Conservation (phyloP, 805 yeast genomes). For the Schwanniomyces yamadae region DNA sequence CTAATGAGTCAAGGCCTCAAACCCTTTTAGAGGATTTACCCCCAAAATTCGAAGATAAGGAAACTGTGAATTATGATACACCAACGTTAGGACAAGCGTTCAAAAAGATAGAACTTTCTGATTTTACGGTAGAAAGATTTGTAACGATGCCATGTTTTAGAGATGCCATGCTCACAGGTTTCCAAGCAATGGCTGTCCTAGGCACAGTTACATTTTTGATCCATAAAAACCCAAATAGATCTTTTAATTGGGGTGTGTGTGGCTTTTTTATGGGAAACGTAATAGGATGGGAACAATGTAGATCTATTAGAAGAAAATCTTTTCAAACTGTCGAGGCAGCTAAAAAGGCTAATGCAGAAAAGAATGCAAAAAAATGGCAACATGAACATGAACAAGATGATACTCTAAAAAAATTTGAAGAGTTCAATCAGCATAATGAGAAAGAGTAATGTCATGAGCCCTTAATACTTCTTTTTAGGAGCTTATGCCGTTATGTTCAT, state of each 20-base stretch:
- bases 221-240: conserved; percentile 58
- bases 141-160: conserved; percentile 73
- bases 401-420: conserved; percentile 25
- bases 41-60: conserved; percentile 46
- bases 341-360: conserved; percentile 45
- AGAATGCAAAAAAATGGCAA: conserved; percentile 30
- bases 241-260: conserved; percentile 80
- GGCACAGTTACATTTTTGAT: conserved; percentile 66
- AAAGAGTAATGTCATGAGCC: no score
- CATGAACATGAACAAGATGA: conserved; percentile 19
- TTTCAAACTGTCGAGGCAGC: conserved; percentile 70
- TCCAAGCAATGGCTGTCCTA: conserved; percentile 67
- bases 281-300: conserved; percentile 92
- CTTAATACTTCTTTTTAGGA: no score
- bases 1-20: conserved; percentile 17
- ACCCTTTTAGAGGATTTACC: conserved; percentile 51
- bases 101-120: conserved; percentile 42
- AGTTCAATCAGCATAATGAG: conserved; percentile 13
- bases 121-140: conserved; percentile 52
- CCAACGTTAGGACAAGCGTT: conserved; percentile 36
- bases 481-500: no score
- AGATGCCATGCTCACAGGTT: conserved; percentile 75
- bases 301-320: conserved; percentile 65
- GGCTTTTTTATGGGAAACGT: conserved; percentile 78
- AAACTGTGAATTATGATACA: conserved; percentile 10